Percentiles rank a stretch among this genome's conserved stretches.
These are phyloP conservation scores for Aspergillus fumigatiaffinis DNA, from an alignment of 2,329 filamentous ascomycete species.

Conservation along the genomic window DNA sequence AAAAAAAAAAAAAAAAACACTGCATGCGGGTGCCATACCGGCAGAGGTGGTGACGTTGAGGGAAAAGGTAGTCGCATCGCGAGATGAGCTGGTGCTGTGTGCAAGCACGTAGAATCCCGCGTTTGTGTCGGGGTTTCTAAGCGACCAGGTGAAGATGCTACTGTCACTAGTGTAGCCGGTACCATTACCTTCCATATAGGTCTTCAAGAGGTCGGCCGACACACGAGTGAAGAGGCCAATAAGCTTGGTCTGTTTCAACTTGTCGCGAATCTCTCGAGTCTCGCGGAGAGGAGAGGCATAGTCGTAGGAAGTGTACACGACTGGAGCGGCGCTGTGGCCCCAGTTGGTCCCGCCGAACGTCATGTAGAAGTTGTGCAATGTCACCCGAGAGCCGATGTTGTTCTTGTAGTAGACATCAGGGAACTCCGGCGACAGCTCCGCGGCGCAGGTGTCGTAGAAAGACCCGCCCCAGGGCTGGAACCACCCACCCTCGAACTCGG, in stretches of 20 bases:
- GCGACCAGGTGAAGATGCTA: slow-evolving; percentile 49
- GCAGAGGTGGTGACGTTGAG: slow-evolving; percentile 47
- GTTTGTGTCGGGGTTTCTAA: slow-evolving; percentile 49
- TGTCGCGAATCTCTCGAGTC: slow-evolving; percentile 51
- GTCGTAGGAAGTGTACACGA: slow-evolving; percentile 48
- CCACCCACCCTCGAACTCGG: slow-evolving; percentile 53
- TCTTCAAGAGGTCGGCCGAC: slow-evolving; percentile 49
- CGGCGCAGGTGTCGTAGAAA: slow-evolving; percentile 50
- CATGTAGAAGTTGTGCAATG: slow-evolving; percentile 51
- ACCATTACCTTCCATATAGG: slow-evolving; percentile 54
- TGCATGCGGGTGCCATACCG: slow-evolving; percentile 33
- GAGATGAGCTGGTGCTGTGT: slow-evolving; percentile 45
- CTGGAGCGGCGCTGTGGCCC: slow-evolving; percentile 49
- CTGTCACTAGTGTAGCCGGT: slow-evolving; percentile 44
- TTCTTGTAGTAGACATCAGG: slow-evolving; percentile 57
- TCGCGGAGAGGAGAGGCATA: slow-evolving; percentile 51
- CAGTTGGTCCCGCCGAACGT: slow-evolving; percentile 55
- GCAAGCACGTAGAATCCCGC: slow-evolving; percentile 51
- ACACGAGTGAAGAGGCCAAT: slow-evolving; percentile 53
- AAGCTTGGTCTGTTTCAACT: slow-evolving; percentile 54
- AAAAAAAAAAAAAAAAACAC: slow-evolving; percentile 10
- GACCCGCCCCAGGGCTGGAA: slow-evolving; percentile 53
- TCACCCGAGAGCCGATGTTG: slow-evolving; percentile 50
- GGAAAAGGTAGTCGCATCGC: slow-evolving; percentile 44
- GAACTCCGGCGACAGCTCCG: slow-evolving; percentile 47